Base-by-base conservation (phyloP, 2,329 filamentous ascomycete species). In the Xylariaceae sp. region DNA sequence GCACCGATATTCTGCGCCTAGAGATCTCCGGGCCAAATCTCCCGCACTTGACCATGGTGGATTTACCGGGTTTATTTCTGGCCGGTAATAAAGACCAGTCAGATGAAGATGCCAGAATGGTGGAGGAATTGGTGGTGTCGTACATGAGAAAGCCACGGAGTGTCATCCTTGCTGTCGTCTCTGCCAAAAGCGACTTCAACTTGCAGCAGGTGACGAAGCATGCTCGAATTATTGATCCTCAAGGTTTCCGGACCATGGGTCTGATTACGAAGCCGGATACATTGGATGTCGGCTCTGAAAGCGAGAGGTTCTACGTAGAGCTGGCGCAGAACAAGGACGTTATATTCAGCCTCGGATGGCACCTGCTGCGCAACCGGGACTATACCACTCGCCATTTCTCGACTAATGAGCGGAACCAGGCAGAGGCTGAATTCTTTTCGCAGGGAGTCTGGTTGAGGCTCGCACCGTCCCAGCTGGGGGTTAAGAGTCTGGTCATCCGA, bases 81-180 rank as follows among this genome's bases (percentile, higher is more conserved):
- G 37, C 9, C 37, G 37, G 37, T 41, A 41, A 41, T 8, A 41
- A 41, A 13, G 37, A 10, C 61, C 78, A 1, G 78, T 86, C 6
- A 63, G 72, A 4, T 66, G 76, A 0, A 72, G 23, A 30, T 30
- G 23, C 23, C 23, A 30, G 23, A 30, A 30, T 30, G 23, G 23
- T 30, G 23, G 23, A 30, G 23, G 23, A 30, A 5, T 30, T 86
- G 9, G 79, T 85, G 1, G 65, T 76, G 1, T 68, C 69, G 0
- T 89, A 89, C 67, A 85, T 89, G 75, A 68, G 71, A 15, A 76
- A 81, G 9, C 71, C 74, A 0, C 73, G 82, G 4, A 50, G 9
- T 61, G 82, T 86, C 58, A 82, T 84, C 2, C 73, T 85, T 0
- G 78, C 81, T 1, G 76, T 82, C 0, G 71, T 83, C 1, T 76